These are phyloP conservation scores for Besnoitia besnoiti DNA, from an alignment of 169 alveolate species.

Conservation along the genomic window DNA sequence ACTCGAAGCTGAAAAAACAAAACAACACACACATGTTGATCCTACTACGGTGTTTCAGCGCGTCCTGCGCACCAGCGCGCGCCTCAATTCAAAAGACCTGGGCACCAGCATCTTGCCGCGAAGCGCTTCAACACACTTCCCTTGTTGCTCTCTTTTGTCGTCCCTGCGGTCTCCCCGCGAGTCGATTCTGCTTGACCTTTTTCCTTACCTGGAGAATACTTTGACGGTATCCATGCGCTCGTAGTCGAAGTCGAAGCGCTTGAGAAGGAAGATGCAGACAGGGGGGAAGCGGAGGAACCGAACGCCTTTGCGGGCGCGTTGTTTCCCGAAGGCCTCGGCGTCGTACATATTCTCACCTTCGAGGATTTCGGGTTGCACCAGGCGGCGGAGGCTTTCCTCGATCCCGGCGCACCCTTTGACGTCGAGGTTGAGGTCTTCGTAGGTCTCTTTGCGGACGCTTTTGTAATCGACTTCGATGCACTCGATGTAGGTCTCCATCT, in stretches of 20 bases:
- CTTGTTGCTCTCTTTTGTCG: too few relatives aligned
- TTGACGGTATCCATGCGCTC: conserved; percentile 80
- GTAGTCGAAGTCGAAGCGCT: conserved; percentile 89
- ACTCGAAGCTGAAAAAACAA: conserved; percentile 82
- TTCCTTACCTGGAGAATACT: conserved; percentile 44
- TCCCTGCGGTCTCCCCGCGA: neutral
- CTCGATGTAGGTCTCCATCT: conserved; percentile 93
- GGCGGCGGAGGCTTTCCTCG: conserved; percentile 90
- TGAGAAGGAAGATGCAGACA: conserved; percentile 90
- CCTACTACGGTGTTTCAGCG: too few relatives aligned
- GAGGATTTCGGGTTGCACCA: conserved; percentile 92
- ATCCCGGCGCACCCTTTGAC: conserved; percentile 91
- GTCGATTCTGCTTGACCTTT: too few relatives aligned
- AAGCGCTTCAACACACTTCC: too few relatives aligned
- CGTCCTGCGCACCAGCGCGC: too few relatives aligned
- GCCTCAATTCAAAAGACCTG: too few relatives aligned
- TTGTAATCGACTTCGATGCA: conserved; percentile 93
- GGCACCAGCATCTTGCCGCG: too few relatives aligned
- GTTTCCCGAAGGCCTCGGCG: conserved; percentile 90
- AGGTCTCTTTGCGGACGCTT: conserved; percentile 81
- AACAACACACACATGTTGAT: neutral
- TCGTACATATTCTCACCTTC: conserved; percentile 96
- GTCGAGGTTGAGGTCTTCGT: conserved; percentile 90
- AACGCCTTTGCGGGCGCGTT: conserved; percentile 88
- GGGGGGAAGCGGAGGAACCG: conserved; percentile 94